phyloP scores from a whole-genome alignment of 306 rosid species.

The Trifolium repens region DNA sequence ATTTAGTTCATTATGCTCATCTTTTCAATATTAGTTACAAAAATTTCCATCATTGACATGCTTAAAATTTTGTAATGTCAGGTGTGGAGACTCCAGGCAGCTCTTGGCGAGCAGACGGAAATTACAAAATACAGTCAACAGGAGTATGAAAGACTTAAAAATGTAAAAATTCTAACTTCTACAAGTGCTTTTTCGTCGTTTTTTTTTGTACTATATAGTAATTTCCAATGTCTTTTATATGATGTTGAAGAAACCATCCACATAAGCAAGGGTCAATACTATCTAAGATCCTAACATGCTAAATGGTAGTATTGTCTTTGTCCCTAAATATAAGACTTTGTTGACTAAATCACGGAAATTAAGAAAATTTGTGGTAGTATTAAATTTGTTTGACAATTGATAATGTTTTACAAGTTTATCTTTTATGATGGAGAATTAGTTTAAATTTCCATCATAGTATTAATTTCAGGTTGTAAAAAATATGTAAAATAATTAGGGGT shows the following conservation, averaged over 20 bases:
- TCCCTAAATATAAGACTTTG: too few relatives aligned
- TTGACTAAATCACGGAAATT: too few relatives aligned
- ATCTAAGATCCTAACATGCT: neutral
- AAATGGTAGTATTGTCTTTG: neutral
- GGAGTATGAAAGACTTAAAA: slow-evolving; percentile 93
- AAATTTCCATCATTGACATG: slow-evolving; percentile 23
- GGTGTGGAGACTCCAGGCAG: slow-evolving; percentile 99
- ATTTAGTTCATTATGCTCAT: slow-evolving; percentile 23
- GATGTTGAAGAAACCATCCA: neutral
- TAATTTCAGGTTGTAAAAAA: too few relatives aligned
- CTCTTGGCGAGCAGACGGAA: slow-evolving; percentile 95
- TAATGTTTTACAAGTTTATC: too few relatives aligned
- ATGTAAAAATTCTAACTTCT: slow-evolving; percentile 57
- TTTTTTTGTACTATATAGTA: slow-evolving; percentile 27
- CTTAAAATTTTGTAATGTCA: slow-evolving; percentile 45
- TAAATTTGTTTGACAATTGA: too few relatives aligned
- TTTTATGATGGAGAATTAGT: too few relatives aligned
- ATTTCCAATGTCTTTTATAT: slow-evolving; percentile 26
- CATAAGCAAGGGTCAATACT: neutral
- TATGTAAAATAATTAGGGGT: too few relatives aligned
- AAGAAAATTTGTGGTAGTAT: too few relatives aligned
- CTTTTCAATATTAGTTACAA: slow-evolving; percentile 9
- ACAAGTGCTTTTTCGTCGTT: slow-evolving; percentile 5
- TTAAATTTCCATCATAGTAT: too few relatives aligned
- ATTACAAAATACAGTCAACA: slow-evolving; percentile 90